Base-by-base conservation (phyloP, 129 eudicot species). In the Arctium lappa region DNA sequence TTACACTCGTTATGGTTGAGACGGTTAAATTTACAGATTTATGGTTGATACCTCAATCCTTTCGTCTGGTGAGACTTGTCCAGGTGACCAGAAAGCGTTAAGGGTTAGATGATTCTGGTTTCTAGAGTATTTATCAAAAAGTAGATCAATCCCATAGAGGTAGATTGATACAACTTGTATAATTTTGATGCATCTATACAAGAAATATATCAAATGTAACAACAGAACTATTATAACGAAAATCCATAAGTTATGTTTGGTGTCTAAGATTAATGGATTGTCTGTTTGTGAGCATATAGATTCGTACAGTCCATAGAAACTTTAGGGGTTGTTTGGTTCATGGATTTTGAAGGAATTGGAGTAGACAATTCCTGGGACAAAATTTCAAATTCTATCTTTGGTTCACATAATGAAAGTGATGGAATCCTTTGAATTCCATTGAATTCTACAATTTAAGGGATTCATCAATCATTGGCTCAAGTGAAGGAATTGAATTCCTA, bases 1-100 rank as follows among this genome's bases (percentile, higher is more conserved):
- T 16, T 93, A 27, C 98, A 93, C 71, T 93, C 98, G 1, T 73
- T 93, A 37, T 93, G 98, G 98, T 86, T 93, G 73, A 82, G 98
- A 72, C 87, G 98, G 69, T 73, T 93, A 81, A 93, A 93, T 81
- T 85, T 93, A 42, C 86, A 84, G 40, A 83, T 93, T 44, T 69
- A 88, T 84, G 83, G 81, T 56, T 92, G 82, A 86, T 16, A 53
- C 6, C 16, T 34, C 48, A 15, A 72, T 66, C 50, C 15, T 48
- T 60, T 50, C 63, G 15, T 11, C 27, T 31, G 10, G 62, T 8
- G 18, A 15, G 11, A 39, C 37, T 4, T 36, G 60, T 39, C 29
- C 10, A 37, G 15, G 29, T 37, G 4, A 39, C 30, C 32, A 38
- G 74, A 39, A 63, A 1, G 82, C 29, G 29, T 13, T 22, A 60